These are phyloP conservation scores for Flaveria trinervia DNA, from an alignment of 129 eudicot species.

Conservation along the genomic window DNA sequence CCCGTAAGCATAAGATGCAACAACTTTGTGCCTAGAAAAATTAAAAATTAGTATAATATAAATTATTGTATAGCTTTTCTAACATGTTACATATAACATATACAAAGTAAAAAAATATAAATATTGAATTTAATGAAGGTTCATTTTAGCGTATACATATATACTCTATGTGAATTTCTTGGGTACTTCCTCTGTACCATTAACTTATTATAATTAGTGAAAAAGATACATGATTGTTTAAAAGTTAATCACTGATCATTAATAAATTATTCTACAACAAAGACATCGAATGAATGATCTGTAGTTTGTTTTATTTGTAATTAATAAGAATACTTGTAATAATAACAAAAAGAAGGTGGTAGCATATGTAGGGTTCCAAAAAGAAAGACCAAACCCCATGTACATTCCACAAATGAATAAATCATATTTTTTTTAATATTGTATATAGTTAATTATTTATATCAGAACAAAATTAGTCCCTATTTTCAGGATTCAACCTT, in stretches of 20 bases:
- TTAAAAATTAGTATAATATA: no score
- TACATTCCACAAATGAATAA: constrained; percentile 31
- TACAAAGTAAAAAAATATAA: no score
- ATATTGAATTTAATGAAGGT: no score
- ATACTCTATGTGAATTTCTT: not conserved
- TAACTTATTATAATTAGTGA: not conserved
- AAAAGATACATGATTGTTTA: not conserved
- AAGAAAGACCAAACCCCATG: constrained; percentile 31
- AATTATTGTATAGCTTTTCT: no score
- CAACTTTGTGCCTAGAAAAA: no score
- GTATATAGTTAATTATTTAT: not conserved
- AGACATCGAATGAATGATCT: not conserved
- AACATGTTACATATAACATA: no score
- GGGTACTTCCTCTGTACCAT: constrained; percentile 5
- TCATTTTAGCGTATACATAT: no score
- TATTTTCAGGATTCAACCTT: constrained; percentile 24
- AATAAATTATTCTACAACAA: not conserved
- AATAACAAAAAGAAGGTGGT: constrained; percentile 18
- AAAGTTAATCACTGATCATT: constrained; percentile 6
- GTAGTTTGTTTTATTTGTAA: constrained; percentile 13
- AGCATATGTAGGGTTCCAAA: constrained; percentile 30
- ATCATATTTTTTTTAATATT: not conserved
- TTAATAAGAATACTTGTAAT: not conserved
- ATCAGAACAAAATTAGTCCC: constrained; percentile 19
- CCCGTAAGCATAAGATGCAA: no score